Percentiles rank a stretch among this genome's conserved stretches.
These are phyloP conservation scores for Termitomyces sp. DNA, from an alignment of 768 basidiomycete species.

Conservation along the genomic window DNA sequence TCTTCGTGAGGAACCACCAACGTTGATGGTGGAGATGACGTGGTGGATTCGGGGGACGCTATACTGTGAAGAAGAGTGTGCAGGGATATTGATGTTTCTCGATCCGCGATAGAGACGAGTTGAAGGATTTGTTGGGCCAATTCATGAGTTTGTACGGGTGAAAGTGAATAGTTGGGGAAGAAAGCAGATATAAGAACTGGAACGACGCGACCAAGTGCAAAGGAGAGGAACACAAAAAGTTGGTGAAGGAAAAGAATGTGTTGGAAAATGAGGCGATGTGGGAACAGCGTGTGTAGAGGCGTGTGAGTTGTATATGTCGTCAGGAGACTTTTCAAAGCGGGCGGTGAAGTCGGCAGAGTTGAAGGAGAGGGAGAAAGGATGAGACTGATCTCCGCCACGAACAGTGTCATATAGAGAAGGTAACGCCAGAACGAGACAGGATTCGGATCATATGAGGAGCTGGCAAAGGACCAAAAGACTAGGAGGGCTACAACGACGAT, in stretches of 20 bases:
- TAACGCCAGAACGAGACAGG: slow-evolving; percentile 76
- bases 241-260: slow-evolving; percentile 76
- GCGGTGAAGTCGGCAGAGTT: slow-evolving; percentile 11
- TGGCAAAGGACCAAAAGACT: slow-evolving; percentile 57
- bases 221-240: slow-evolving; percentile 65
- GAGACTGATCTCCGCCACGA: slow-evolving; percentile 59
- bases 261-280: slow-evolving; percentile 64
- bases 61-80: slow-evolving; percentile 50
- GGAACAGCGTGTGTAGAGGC: slow-evolving; percentile 38
- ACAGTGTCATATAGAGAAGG: slow-evolving; percentile 56
- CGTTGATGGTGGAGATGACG: slow-evolving; percentile 10
- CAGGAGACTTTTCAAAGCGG: slow-evolving; percentile 13
- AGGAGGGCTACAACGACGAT: slow-evolving; percentile 52
- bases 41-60: slow-evolving; percentile 23
- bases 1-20: slow-evolving; percentile 18
- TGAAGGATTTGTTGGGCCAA: slow-evolving; percentile 31
- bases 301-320: slow-evolving; percentile 20
- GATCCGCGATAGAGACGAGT: slow-evolving; percentile 36
- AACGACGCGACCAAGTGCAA: slow-evolving; percentile 65
- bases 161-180: slow-evolving; percentile 35
- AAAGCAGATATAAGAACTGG: slow-evolving; percentile 63
- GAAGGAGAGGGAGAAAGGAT: slow-evolving; percentile 53
- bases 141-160: slow-evolving; percentile 37
- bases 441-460: slow-evolving; percentile 39
- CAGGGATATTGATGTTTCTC: slow-evolving; percentile 54